Evolutionary conservation across 257 asterid species (phyloP).

Genomic region (Solanum chmielewskii): DNA sequence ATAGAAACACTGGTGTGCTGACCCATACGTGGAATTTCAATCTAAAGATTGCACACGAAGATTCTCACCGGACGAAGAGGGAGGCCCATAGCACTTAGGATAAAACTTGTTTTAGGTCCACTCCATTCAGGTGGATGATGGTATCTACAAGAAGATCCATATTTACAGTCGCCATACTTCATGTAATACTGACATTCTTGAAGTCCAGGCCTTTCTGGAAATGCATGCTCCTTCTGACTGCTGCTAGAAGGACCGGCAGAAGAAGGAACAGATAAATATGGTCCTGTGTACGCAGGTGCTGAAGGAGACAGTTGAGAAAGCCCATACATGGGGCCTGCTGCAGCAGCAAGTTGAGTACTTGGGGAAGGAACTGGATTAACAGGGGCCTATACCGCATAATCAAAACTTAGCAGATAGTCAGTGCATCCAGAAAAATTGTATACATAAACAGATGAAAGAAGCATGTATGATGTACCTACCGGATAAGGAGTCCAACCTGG

Average conservation of each 20-base stretch:
- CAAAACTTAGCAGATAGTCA: slow-evolving; percentile 2
- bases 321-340: slow-evolving; percentile 51
- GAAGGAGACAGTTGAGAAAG: slow-evolving; percentile 67
- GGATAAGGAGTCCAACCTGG: slow-evolving; percentile 86
- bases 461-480: slow-evolving; percentile 24
- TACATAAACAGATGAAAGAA: neutral
- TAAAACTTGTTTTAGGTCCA: slow-evolving; percentile 36
- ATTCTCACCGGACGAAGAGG: slow-evolving; percentile 84
- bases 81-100: slow-evolving; percentile 76
- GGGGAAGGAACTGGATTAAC: slow-evolving; percentile 54
- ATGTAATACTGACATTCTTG: slow-evolving; percentile 75
- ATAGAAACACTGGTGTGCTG: neutral
- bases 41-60: neutral
- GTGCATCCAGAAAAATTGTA: neutral
- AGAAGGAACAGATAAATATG: slow-evolving; percentile 50
- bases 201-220: slow-evolving; percentile 85
- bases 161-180: slow-evolving; percentile 88
- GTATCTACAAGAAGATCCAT: slow-evolving; percentile 78
- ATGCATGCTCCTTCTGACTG: slow-evolving; percentile 47
- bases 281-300: slow-evolving; percentile 68
- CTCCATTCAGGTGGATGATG: slow-evolving; percentile 76
- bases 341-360: slow-evolving; percentile 45
- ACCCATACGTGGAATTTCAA: neutral
- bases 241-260: slow-evolving; percentile 53
- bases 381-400: slow-evolving; percentile 33